These are phyloP conservation scores for Protostelium mycophagum DNA, from an alignment of 78 protist species.

Conservation along the genomic window DNA sequence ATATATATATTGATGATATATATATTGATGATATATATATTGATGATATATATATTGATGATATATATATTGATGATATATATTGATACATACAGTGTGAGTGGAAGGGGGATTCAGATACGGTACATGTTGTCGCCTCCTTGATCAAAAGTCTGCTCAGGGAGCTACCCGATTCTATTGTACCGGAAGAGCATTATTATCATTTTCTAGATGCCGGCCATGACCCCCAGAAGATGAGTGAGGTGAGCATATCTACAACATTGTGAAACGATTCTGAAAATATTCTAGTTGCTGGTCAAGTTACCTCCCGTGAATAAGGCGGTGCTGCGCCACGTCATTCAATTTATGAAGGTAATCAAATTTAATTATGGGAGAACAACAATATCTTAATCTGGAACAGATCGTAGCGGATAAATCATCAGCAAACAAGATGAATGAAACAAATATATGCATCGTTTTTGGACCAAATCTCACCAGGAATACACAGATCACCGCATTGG, in stretches of 20 bases:
- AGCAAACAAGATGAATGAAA: constrained; percentile 34
- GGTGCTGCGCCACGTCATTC: neutral
- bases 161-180: neutral
- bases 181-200: neutral
- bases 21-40: neutral
- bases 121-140: neutral
- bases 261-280: too few relatives aligned
- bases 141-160: neutral
- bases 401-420: neutral
- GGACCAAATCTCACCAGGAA: constrained; percentile 31
- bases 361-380: too few relatives aligned
- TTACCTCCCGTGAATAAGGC: neutral
- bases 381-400: neutral
- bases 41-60: neutral
- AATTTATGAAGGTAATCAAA: neutral
- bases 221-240: neutral
- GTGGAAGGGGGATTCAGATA: neutral
- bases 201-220: neutral
- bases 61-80: neutral
- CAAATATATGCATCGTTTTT: constrained; percentile 52
- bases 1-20: too few relatives aligned
- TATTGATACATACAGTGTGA: neutral
- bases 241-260: neutral
- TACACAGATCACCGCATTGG: neutral
- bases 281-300: neutral